Base-by-base conservation (phyloP, 208 protist genomes). In the Wallacemonas rigidus region DNA sequence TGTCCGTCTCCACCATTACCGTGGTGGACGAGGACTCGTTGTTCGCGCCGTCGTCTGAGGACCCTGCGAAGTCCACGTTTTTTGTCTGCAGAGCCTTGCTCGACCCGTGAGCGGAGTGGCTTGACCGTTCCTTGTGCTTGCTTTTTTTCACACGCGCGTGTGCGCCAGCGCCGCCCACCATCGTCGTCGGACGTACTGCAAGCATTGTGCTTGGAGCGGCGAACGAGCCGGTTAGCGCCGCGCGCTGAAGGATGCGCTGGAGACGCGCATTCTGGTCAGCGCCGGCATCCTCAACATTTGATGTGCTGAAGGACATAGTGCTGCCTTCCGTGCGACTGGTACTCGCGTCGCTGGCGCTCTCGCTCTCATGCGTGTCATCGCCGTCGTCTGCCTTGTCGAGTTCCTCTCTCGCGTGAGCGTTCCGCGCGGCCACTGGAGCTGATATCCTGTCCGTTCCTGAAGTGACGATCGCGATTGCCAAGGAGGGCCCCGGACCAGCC, bases 211-310 rank as follows among this genome's bases (percentile, higher is more conserved):
- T 48, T 6, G 60, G 60, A 1, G 50, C 39, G n/a, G 60, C 60
- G 60, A 65, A 65, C n/a, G 60, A 65, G 60, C 60, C 60, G n/a
- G 60, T 65, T 41, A 65, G 43, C 12, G 60, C 60, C 4, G 60
- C 60, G 12, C 60, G 60, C 60, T 65, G 60, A 7, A 65, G 43
- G 36, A 65, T 65, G n/a, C 60, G 60, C 60, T 65, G 60, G 5
- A 65, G 60, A 5, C 40, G 36, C 8, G 44, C 60, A 44, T 63
- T 44, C 7, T n/a, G 57, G 60, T 65, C 26, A 38, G 3, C 14
- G 41, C 2, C 60, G 60, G 12, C 38, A 41, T 65, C 43, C 9
- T 17, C 60, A 5, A 1, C 36, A 7, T 8, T 65, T 6, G 60
- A 65, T 45, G 60, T 62, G 26, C 35, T 6, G 4, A 15, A 62